A percentile compares a stretch with the other conserved stretches of the same genome.
Conservation (phyloP, 768 basidiomycete genomes). For the Cystobasidium ongulense region DNA sequence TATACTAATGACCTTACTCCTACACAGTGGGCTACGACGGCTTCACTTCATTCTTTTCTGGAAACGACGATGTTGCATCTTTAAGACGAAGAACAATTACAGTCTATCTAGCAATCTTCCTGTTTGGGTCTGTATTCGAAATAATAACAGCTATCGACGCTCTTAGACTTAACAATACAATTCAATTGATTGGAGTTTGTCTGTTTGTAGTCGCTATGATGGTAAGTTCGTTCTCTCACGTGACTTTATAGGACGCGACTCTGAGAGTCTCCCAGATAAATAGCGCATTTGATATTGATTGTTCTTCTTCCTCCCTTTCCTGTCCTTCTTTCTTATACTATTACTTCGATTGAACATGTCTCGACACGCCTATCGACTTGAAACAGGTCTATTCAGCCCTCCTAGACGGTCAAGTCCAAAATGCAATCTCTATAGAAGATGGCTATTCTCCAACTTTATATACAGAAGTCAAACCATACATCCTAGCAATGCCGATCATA, state of each 20-base stretch:
- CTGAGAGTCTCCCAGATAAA: neutral
- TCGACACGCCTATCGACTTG: neutral
- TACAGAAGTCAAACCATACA: neutral
- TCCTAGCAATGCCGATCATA: conserved; percentile 31
- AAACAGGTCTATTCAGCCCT: conserved; percentile 28
- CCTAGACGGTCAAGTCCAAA: conserved; percentile 28
- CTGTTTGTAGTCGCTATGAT: conserved; percentile 30
- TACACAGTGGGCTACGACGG: neutral
- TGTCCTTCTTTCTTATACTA: no score
- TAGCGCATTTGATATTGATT: neutral
- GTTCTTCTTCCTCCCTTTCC: neutral
- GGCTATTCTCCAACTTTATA: conserved; percentile 19
- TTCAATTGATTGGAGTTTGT: conserved; percentile 34
- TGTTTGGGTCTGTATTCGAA: conserved; percentile 30
- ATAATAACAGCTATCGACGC: conserved; percentile 32
- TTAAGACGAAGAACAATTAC: conserved; percentile 30
- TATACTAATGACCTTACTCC: neutral
- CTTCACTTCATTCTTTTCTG: conserved; percentile 8
- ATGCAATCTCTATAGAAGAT: conserved; percentile 12
- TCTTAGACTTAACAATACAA: conserved; percentile 33
- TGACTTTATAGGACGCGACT: neutral
- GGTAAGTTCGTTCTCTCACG: neutral
- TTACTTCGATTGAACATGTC: neutral
- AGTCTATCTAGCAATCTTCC: conserved; percentile 37
- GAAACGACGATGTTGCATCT: neutral